Percentiles rank a stretch among this genome's conserved stretches.
Evolutionary conservation across 768 basidiomycete species (phyloP).

Genomic region (Rubroboletus pulcherrimus): DNA sequence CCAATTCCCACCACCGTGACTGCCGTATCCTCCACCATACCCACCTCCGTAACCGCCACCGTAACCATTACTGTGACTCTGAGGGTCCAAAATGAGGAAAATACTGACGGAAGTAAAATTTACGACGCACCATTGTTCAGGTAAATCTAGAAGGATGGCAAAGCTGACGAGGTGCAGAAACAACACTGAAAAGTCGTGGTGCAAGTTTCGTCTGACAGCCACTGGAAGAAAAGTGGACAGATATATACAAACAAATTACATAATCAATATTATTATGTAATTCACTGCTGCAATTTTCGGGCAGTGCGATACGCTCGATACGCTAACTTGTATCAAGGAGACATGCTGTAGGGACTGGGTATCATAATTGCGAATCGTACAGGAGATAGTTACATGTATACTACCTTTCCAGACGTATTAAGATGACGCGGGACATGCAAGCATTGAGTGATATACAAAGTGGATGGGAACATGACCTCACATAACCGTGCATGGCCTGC

Average conservation of each 20-base stretch:
- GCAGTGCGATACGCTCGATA: not conserved
- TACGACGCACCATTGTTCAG: conserved; percentile 19
- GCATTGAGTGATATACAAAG: conserved; percentile 7
- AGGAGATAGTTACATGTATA: conserved; percentile 7
- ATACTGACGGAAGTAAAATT: not conserved
- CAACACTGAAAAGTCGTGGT: conserved; percentile 19
- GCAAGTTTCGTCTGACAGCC: conserved; percentile 13
- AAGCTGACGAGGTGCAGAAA: conserved; percentile 1
- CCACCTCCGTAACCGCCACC: conserved; percentile 30
- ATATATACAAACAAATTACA: conserved; percentile 7
- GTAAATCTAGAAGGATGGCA: not conserved
- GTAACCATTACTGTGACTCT: conserved; percentile 35
- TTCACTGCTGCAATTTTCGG: not conserved
- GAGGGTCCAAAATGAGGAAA: not conserved
- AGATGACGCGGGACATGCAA: not conserved
- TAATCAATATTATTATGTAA: conserved; percentile 10
- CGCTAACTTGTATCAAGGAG: too few species aligned
- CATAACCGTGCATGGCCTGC: conserved; percentile 37
- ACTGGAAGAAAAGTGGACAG: conserved; percentile 14
- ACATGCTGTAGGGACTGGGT: not conserved
- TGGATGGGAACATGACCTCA: conserved; percentile 20
- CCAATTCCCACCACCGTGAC: conserved; percentile 31
- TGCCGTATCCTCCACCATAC: conserved; percentile 28
- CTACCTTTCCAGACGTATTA: conserved; percentile 2
- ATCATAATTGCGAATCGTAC: conserved; percentile 8